phyloP scores from a whole-genome alignment of 2,329 filamentous ascomycete genomes.

The Clonostachys chloroleuca region DNA sequence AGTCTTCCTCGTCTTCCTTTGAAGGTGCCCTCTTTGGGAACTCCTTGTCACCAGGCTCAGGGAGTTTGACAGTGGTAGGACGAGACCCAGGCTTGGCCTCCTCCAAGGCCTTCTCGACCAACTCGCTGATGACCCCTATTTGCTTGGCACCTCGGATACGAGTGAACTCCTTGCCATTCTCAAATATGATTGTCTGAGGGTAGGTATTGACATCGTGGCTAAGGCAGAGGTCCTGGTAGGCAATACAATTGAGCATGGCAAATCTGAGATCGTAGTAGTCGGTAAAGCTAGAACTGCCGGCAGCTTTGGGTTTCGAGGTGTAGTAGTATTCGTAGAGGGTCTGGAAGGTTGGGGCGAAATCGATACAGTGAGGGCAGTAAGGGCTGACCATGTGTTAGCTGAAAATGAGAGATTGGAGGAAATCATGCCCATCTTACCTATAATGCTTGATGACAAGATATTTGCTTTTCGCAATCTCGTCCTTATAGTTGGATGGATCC shows the following conservation, averaged over 20 bases:
- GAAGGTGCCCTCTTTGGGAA: slow-evolving; percentile 15
- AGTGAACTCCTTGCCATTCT: slow-evolving; percentile 67
- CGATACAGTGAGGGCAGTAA: slow-evolving; percentile 68
- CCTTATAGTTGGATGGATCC: slow-evolving; percentile 50
- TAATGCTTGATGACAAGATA: slow-evolving; percentile 60
- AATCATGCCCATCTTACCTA: slow-evolving; percentile 42
- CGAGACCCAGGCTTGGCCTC: slow-evolving; percentile 76
- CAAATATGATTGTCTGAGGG: slow-evolving; percentile 75
- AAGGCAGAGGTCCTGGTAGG: slow-evolving; percentile 73
- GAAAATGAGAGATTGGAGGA: slow-evolving; percentile 5
- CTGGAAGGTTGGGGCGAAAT: slow-evolving; percentile 81
- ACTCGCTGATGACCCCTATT: slow-evolving; percentile 60
- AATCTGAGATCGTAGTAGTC: slow-evolving; percentile 89
- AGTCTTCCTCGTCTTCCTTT: background rate
- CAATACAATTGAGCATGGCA: slow-evolving; percentile 78
- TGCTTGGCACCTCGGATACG: slow-evolving; percentile 62
- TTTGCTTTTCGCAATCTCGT: slow-evolving; percentile 47
- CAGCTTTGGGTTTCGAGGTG: slow-evolving; percentile 69
- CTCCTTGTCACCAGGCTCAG: slow-evolving; percentile 62
- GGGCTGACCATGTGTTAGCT: slow-evolving; percentile 35
- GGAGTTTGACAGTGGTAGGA: slow-evolving; percentile 62
- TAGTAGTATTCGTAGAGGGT: slow-evolving; percentile 93
- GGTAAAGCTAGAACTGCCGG: slow-evolving; percentile 59
- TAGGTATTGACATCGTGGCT: slow-evolving; percentile 64
- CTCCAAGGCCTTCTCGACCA: slow-evolving; percentile 75